Conservation (phyloP, 352 stramenopile species). For the Globisporangium parvum region DNA sequence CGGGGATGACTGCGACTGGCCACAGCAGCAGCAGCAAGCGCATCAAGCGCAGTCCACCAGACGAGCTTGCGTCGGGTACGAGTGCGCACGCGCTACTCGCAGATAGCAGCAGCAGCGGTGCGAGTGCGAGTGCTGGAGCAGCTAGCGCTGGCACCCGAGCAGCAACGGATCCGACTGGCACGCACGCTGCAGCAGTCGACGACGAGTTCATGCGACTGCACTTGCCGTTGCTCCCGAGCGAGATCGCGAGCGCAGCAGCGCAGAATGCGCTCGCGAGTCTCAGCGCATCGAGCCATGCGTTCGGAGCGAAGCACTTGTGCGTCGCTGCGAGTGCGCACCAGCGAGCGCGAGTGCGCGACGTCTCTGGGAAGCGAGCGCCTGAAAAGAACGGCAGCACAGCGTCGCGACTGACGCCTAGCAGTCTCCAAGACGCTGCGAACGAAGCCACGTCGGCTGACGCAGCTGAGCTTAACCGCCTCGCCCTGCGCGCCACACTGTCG, state of each 20-base stretch:
- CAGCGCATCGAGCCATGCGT: too few relatives aligned
- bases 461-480: constrained; percentile 27
- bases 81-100: too few relatives aligned
- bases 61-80: too few relatives aligned
- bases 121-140: neutral
- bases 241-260: constrained; percentile 5
- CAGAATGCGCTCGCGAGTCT: neutral
- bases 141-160: neutral
- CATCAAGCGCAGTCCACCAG: constrained; percentile 6
- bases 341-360: neutral
- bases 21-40: constrained; percentile 20
- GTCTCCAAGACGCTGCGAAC: too few relatives aligned
- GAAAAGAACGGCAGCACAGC: too few relatives aligned
- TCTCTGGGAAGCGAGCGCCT: too few relatives aligned
- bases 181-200: constrained; percentile 3
- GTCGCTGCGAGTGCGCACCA: neutral
- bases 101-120: too few relatives aligned
- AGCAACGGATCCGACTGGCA: neutral
- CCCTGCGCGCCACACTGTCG: constrained; percentile 40
- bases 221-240: constrained; percentile 25
- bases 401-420: too few relatives aligned
- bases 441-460: neutral
- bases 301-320: neutral
- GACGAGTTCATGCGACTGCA: constrained; percentile 49
- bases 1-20: neutral